phyloP scores from a whole-genome alignment of 139 green algal genomes.

The Gonium pectorale region DNA sequence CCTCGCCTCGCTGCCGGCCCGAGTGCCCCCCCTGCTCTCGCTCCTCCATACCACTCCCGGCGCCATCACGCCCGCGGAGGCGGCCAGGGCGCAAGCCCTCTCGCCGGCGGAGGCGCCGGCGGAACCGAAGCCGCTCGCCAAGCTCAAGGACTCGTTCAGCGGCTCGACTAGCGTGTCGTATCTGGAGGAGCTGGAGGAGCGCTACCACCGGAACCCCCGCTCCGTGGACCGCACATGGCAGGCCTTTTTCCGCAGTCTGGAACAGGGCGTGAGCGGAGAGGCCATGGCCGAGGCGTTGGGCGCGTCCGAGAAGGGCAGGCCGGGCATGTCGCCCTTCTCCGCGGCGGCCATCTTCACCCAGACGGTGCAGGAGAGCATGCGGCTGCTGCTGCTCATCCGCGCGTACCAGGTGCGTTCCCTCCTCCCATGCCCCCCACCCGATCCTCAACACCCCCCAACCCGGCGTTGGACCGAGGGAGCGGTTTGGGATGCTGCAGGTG shows the following conservation, averaged over 20 bases:
- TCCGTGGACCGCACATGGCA: conserved; percentile 91
- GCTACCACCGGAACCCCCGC: conserved; percentile 82
- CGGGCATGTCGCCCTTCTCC: conserved; percentile 69
- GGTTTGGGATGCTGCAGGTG: no score
- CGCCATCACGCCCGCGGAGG: no score
- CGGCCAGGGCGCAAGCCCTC: no score
- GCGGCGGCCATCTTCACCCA: conserved; percentile 87
- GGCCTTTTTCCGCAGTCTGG: conserved; percentile 87
- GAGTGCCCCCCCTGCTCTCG: no score
- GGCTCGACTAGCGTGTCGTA: conserved; percentile 91
- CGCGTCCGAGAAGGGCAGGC: conserved; percentile 80
- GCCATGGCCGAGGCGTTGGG: conserved; percentile 91
- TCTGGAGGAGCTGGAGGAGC: conserved; percentile 92
- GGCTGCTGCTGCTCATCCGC: conserved; percentile 92
- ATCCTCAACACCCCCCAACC: no score
- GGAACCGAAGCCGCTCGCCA: conserved; percentile 77
- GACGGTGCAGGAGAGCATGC: conserved; percentile 95
- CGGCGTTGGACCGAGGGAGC: no score
- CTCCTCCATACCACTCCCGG: no score
- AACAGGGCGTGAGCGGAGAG: conserved; percentile 83
- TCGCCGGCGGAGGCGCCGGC: no score
- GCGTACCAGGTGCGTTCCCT: conserved; percentile 92
- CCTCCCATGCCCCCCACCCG: no score
- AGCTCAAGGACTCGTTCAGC: conserved; percentile 96
- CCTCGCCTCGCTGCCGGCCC: no score